Evolutionary conservation across 2,329 filamentous ascomycete genomes (phyloP).

Genomic region (Penicillium nordicum): DNA sequence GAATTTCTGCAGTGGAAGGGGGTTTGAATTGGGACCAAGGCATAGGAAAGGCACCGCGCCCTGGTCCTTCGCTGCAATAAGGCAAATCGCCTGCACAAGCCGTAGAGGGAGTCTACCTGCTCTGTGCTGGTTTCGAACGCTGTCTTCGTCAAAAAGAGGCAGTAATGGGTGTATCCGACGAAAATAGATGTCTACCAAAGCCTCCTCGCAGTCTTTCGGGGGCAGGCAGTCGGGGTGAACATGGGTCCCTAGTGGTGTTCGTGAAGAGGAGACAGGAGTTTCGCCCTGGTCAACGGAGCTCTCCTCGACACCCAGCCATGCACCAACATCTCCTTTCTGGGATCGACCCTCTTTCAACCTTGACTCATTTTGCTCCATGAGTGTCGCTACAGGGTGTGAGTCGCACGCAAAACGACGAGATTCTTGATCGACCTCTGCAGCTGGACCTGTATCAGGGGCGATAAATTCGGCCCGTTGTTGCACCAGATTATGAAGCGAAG

Average conservation of each 20-base stretch:
- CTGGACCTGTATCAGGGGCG: not conserved
- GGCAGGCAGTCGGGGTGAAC: constrained; percentile 7
- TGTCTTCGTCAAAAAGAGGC: constrained; percentile 28
- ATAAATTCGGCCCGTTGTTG: not conserved
- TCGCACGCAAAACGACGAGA: constrained; percentile 18
- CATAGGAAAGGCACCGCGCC: constrained; percentile 22
- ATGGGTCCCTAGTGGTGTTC: not conserved
- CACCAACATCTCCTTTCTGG: constrained; percentile 13
- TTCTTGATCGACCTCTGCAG: not conserved
- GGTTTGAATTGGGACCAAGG: constrained; percentile 10
- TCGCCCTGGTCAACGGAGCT: not conserved
- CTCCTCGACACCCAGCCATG: constrained; percentile 10
- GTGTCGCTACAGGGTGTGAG: constrained; percentile 17
- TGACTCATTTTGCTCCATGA: constrained; percentile 10
- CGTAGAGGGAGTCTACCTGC: constrained; percentile 20
- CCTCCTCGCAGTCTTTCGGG: constrained; percentile 18
- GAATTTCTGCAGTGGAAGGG: constrained; percentile 7
- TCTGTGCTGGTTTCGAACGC: constrained; percentile 21
- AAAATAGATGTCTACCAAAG: constrained; percentile 31
- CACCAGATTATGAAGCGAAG: not conserved
- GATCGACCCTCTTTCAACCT: constrained; percentile 11
- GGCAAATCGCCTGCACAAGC: constrained; percentile 31
- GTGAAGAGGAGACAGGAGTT: not conserved
- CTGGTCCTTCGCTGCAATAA: constrained; percentile 32
- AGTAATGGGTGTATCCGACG: constrained; percentile 30